Base-by-base conservation (phyloP, 2,329 filamentous ascomycete species). In the Monascus ruber region DNA sequence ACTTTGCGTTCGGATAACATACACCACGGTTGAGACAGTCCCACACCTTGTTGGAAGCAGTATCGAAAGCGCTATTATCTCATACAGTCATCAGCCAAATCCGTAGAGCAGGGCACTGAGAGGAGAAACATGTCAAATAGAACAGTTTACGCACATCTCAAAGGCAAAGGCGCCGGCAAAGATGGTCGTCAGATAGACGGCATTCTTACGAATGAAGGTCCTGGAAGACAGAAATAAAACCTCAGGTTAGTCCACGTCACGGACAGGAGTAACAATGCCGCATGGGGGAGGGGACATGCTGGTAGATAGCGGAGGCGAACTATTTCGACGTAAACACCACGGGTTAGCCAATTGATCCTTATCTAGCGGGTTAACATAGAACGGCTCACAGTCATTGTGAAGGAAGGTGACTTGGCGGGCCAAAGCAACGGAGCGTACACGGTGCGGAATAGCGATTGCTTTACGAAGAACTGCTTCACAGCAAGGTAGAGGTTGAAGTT, bases 11-110 rank as follows among this genome's bases (percentile, higher is more conserved):
- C 17, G 17, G 26, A 33, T 35, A 31, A 81, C 85, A 60, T 85
- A 95, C 89, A 58, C 91, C 91, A 58, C 75, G 77, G 79, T 98
- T 98, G 63, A 88, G 68, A 63, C 68, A 74, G 66, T 98, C 86
- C 91, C 91, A 98, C 63, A 95, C 59, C 64, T 73, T 81, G 69
- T 94, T 83, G 66, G 89, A 83, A 56, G 70, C 68, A 42, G 76
- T 76, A 69, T 96, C 87, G 67, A 85, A 96, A 56, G 74, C 77
- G 64, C 91, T 96, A 58, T 58, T 45, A 35, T 5, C 28, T 6
- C 28, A 29, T 29, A 32, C 35, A 43, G 27, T 24, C 24, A 35
- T 42, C 27, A 47, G 43, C 32, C 28, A 42, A 17, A 31, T 17
- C 33, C 24, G 17, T 31, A 35, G 26, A 40, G 40, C 33, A 39